Conservation (phyloP, 2,329 filamentous ascomycete species). For the Biscogniauxia mediterranea region DNA sequence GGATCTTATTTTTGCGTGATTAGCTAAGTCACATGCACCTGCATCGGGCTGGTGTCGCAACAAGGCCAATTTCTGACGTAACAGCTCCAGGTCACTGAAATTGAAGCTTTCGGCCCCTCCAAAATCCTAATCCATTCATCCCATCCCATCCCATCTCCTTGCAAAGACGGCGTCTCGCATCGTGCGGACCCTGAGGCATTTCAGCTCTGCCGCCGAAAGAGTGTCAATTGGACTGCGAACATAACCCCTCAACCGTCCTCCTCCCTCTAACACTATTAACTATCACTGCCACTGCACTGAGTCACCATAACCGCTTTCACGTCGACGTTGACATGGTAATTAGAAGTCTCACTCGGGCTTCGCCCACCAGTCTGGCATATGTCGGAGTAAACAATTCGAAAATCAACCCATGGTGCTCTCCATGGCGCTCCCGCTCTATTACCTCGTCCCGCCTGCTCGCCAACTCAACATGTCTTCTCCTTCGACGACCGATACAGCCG, state of each 20-base stretch:
- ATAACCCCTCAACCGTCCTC: no score
- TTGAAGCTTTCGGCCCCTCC: neutral
- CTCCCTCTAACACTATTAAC: no score
- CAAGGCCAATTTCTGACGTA: neutral
- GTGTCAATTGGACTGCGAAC: no score
- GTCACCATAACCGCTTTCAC: slow-evolving; percentile 20
- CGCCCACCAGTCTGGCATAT: slow-evolving; percentile 19
- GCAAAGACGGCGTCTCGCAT: neutral
- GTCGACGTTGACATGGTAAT: slow-evolving; percentile 23
- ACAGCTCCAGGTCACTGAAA: neutral
- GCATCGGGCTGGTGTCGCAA: neutral
- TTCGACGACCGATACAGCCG: slow-evolving; percentile 9
- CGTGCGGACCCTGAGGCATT: neutral
- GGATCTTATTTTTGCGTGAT: neutral
- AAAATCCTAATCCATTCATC: no score
- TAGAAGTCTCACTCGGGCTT: slow-evolving; percentile 24
- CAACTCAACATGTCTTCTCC: slow-evolving; percentile 21
- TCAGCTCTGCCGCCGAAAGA: neutral
- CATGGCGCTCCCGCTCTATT: slow-evolving; percentile 8
- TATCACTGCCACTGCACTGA: neutral
- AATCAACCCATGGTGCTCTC: slow-evolving; percentile 10
- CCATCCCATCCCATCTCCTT: no score
- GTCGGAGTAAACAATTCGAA: slow-evolving; percentile 17
- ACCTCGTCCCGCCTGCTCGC: slow-evolving; percentile 19
- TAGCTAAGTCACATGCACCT: no score